These are phyloP conservation scores for Castanea mollissima DNA, from an alignment of 306 rosid species.

Conservation along the genomic window DNA sequence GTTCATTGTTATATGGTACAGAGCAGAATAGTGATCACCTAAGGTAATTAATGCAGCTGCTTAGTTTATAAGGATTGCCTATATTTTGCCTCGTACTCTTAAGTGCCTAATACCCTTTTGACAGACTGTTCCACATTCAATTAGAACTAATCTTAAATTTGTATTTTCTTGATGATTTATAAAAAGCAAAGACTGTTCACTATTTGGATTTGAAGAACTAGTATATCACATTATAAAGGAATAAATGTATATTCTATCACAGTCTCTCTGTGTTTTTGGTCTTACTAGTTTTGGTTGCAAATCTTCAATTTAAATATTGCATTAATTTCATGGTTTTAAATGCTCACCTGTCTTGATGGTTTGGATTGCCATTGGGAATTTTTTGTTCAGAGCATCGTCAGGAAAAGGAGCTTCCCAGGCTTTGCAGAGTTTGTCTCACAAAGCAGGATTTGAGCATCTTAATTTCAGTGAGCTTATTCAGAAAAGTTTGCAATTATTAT, in stretches of 20 bases:
- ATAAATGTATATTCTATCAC: background rate
- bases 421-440: constrained; percentile 73
- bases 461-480: constrained; percentile 56
- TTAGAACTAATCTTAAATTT: no score
- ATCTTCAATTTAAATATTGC: background rate
- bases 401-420: constrained; percentile 75
- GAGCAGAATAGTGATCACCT: background rate
- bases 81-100: background rate
- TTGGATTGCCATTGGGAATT: constrained; percentile 20
- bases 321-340: background rate
- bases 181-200: no score
- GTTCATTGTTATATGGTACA: background rate
- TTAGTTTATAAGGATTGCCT: background rate
- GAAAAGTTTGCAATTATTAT: constrained; percentile 3
- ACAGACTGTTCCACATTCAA: no score
- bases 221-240: no score
- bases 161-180: no score
- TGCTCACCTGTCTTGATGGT: background rate
- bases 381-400: constrained; percentile 70
- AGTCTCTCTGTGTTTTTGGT: background rate
- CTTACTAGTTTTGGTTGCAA: no score
- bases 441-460: constrained; percentile 54
- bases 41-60: background rate
- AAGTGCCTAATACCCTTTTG: no score
- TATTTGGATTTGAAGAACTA: no score